Base-by-base conservation (phyloP, 1,284 basidiomycete species). In the Tilletia walkeri region DNA sequence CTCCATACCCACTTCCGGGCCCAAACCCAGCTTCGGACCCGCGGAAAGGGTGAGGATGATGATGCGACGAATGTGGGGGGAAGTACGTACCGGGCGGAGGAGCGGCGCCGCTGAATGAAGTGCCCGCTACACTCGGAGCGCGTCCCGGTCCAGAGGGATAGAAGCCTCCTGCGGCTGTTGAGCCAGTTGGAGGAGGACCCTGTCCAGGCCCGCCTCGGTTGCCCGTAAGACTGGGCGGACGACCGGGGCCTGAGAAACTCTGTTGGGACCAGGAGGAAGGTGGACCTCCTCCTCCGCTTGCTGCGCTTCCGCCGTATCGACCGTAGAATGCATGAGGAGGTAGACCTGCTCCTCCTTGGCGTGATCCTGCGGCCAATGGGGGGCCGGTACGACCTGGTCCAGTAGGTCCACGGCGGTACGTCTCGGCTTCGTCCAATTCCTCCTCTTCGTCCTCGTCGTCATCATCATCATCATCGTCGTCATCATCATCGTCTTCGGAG, bases 1-100 rank as follows among this genome's bases (percentile, higher is more conserved):
- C 67, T 12, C 59, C 48, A 34, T 69, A 45, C 38, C 36, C 65
- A 20, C 41, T 45, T 14, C n/a, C n/a, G n/a, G 65, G 65, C 38
- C 30, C 59, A 39, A 36, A 61, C 7, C 59, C 59, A 34, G 30
- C 59, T 18, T 36, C 50, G 50, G 18, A 18, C 18, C 50, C 30
- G 56, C 30, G 56, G 56, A 61, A 39, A 20, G 36, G 24, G 12
- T 61, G 56, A 5, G 30, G 36, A 16, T 30, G 30, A 20, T 45
- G 41, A 45, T 45, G 41, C 9, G 41, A 45, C 9, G 41, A 45
- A 7, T 7, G 14, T 9, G 41, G 41, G 6, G 41, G 41, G 41
- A 45, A 45, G 41, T 45, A 45, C 34, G 54, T 14, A 14, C 54
- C 93, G 85, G 7, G 24, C 24, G 24, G 83, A 72, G 24, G 78